Conservation (phyloP, 2,329 filamentous ascomycete genomes). For the Fusarium gaditjirri region DNA sequence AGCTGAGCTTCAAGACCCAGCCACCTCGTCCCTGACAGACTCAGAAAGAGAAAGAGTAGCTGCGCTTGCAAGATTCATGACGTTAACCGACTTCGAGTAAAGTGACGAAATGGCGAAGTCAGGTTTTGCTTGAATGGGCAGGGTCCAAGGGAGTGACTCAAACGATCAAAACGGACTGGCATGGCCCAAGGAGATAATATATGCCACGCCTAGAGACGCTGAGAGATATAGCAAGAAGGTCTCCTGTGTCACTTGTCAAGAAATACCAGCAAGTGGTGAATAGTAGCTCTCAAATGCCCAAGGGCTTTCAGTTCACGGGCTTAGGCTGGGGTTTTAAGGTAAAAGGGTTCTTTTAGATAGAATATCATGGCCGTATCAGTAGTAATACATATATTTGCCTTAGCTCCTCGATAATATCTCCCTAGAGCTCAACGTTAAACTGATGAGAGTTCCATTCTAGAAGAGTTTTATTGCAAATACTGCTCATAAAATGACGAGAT, state of each 20-base stretch:
- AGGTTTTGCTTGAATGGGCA: rapidly evolving
- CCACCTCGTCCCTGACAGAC: neutral
- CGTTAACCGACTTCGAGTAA: neutral
- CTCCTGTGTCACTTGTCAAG: neutral
- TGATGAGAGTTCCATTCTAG: neutral
- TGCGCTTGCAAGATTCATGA: neutral
- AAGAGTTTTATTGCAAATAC: neutral
- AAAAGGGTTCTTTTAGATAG: neutral
- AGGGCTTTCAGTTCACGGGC: no score
- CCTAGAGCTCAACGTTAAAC: neutral
- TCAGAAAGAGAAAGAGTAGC: neutral
- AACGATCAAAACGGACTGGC: neutral
- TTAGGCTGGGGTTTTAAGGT: no score
- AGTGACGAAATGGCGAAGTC: rapidly evolving
- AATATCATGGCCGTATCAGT: no score
- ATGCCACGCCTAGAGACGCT: neutral
- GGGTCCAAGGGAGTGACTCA: neutral
- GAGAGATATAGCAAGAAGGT: neutral
- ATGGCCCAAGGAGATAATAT: neutral
- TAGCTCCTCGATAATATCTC: neutral
- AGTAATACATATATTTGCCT: neutral
- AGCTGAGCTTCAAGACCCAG: neutral
- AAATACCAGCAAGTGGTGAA: neutral
- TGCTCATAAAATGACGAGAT: no score
- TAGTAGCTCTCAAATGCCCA: neutral